Evolutionary conservation across 306 rosid genomes (phyloP).

Genomic region (Casuarina equisetifolia): DNA sequence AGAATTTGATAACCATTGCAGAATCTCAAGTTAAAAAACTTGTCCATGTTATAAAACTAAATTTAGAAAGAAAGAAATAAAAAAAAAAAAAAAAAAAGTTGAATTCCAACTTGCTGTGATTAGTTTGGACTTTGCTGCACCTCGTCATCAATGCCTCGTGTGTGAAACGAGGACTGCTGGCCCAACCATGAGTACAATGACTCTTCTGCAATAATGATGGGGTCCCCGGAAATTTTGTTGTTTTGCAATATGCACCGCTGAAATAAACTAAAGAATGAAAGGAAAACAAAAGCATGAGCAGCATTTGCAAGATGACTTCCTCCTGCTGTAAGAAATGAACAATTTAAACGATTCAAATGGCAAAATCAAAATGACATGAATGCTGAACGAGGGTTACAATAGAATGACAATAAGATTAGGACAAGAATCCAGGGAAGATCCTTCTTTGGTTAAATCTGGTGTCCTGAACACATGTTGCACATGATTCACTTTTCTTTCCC

Average conservation of each 20-base stretch:
- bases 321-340: background rate
- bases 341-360: background rate
- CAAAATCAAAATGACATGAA: background rate
- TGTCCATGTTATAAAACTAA: too few species aligned
- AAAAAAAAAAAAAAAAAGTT: too few species aligned
- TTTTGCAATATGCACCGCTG: background rate
- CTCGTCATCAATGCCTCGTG: background rate
- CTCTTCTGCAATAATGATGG: background rate
- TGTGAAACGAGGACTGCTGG: background rate
- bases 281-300: background rate
- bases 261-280: background rate
- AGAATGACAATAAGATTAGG: background rate
- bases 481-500: background rate
- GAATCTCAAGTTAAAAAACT: too few species aligned
- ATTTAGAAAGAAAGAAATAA: too few species aligned
- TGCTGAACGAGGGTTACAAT: background rate
- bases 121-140: too few species aligned
- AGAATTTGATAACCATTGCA: too few species aligned
- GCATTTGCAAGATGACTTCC: background rate
- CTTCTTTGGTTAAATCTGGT: background rate
- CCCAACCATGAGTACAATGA: background rate
- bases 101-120: too few species aligned
- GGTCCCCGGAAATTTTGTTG: background rate
- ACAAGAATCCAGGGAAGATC: slow-evolving; percentile 6
- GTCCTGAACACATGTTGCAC: background rate